Evolutionary conservation across 2,329 filamentous ascomycete species (phyloP).

Genomic region (Akanthomyces uredinophilus): DNA sequence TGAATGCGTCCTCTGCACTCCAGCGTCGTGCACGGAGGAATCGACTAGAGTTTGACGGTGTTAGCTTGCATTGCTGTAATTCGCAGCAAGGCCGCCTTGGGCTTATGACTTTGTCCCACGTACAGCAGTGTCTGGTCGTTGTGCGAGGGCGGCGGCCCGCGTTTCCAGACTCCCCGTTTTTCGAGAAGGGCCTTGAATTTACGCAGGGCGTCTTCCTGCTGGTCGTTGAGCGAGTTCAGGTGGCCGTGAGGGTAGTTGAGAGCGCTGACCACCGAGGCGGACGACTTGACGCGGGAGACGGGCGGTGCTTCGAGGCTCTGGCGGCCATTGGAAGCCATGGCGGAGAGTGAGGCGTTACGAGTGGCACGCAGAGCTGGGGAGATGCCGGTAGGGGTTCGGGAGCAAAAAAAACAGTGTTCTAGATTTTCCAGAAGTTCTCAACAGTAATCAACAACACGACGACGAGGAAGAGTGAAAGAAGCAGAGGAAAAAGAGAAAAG

Average conservation of each 20-base stretch:
- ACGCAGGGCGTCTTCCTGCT: constrained; percentile 61
- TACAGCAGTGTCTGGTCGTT: constrained; percentile 71
- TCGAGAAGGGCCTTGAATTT: constrained; percentile 67
- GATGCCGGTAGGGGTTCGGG: not conserved
- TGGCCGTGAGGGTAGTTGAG: constrained; percentile 70
- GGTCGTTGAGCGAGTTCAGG: constrained; percentile 66
- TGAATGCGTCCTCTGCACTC: constrained; percentile 5
- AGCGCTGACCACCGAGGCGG: constrained; percentile 29
- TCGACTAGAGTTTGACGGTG: not conserved
- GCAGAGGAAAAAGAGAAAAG: not conserved
- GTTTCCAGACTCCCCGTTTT: constrained; percentile 59
- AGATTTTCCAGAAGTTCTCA: not conserved
- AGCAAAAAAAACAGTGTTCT: not conserved
- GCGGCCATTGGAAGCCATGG: constrained; percentile 3
- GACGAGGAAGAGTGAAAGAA: not conserved
- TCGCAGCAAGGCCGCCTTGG: too few species aligned
- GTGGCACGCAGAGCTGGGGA: not conserved
- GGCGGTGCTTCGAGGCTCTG: constrained; percentile 7
- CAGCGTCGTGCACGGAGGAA: constrained; percentile 12
- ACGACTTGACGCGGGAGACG: constrained; percentile 15
- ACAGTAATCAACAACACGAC: not conserved
- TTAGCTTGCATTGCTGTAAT: not conserved
- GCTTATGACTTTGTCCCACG: not conserved
- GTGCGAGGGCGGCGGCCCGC: constrained; percentile 55
- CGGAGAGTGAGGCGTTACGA: not conserved